A percentile compares a stretch with the other conserved stretches of the same genome.
phyloP scores from a whole-genome alignment of 2,329 filamentous ascomycete species.

The Nemania bipapillata region DNA sequence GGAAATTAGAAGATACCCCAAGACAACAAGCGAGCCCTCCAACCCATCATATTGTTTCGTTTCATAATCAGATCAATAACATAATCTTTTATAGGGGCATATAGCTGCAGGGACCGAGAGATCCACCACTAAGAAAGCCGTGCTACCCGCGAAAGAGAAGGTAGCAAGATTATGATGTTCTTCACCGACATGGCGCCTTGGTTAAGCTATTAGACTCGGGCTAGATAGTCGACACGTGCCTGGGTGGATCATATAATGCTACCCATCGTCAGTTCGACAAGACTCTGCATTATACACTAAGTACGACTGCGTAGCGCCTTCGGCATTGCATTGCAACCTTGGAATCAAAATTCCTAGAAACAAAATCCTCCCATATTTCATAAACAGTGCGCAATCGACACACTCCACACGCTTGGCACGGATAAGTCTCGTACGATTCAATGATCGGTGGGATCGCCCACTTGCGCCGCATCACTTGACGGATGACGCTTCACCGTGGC shows the following conservation, averaged over 20 bases:
- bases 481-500: slow-evolving; percentile 1
- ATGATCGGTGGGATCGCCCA: slow-evolving; percentile 4
- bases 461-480: background rate
- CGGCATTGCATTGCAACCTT: background rate
- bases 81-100: background rate
- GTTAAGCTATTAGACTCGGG: background rate
- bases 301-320: background rate
- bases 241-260: background rate
- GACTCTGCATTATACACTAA: background rate
- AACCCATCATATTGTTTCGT: background rate
- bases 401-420: slow-evolving; percentile 2
- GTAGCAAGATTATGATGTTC: background rate
- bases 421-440: background rate
- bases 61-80: slow-evolving; percentile 1
- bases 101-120: background rate
- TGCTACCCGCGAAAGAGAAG: slow-evolving; percentile 1
- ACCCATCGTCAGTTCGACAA: background rate
- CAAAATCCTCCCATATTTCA: background rate
- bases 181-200: slow-evolving; percentile 7
- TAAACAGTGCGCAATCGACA: slow-evolving; percentile 20
- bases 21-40: background rate
- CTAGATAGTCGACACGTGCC: background rate
- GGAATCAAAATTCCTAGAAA: slow-evolving; percentile 4
- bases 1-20: background rate
- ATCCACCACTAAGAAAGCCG: background rate